Base-by-base conservation (phyloP, 2,329 filamentous ascomycete species). In the Diaporthe sp. region DNA sequence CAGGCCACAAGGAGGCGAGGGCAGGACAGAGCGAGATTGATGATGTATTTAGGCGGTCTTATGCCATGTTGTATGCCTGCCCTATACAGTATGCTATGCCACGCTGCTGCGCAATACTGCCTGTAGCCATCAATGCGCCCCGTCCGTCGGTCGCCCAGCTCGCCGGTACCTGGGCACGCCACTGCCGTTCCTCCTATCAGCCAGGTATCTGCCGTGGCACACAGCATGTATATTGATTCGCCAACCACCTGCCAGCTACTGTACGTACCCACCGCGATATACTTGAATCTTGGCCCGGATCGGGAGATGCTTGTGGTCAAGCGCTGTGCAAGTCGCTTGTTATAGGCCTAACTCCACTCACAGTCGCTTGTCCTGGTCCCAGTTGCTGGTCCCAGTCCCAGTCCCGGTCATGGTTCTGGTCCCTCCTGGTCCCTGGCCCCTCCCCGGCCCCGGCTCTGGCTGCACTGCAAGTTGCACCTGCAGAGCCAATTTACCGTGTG, bases 281-380 rank as follows among this genome's bases (percentile, higher is more conserved):
- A 65, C 61, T 65, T 49, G 42, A 65, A 65, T 65, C 61, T 65
- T 65, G 61, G 61, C 61, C 46, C 65, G 65, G 65, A 53, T 68
- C 46, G 65, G 65, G 65, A 69, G 49, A 69, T 55, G 34, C 46
- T 69, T 55, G 49, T 42, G 65, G 65, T 55, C 65, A 69, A 55
- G 65, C 49, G 65, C 65, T 28, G 65, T 42, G 34, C 65, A 55
- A 34, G 65, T 42, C 49, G 62, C 62, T 53, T 68, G 62, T 53
- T 31, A 68, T 53, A 39, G 46, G 22, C 46, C 44, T 28, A 67
- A 67, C 61, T 67, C 61, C 61, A 49, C 61, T 49, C 9, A 12
- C 61, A 34, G 42, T 49, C 61, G 42, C 61, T 13, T 46, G 28
- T 49, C 44, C 44, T 34, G 31, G 28, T n/a, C n/a, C 34, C 13